phyloP scores from a whole-genome alignment of 2,329 filamentous ascomycete species.

The Botrytis squamosa region DNA sequence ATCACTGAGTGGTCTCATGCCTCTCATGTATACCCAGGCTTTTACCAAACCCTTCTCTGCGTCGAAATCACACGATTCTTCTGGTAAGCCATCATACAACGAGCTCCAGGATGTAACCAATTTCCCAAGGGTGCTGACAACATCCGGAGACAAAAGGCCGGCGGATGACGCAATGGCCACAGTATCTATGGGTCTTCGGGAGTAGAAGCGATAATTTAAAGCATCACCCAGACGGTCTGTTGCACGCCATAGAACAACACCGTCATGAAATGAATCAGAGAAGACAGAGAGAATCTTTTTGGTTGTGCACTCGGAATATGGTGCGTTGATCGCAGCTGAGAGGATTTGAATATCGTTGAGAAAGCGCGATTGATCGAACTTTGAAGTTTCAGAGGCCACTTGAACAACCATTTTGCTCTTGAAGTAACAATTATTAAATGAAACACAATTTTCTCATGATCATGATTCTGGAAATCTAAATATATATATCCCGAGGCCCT shows the following conservation, averaged over 20 bases:
- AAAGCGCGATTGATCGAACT: neutral
- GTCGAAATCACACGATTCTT: constrained; percentile 21
- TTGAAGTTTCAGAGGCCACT: neutral
- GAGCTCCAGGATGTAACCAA: neutral
- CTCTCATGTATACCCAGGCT: constrained; percentile 16
- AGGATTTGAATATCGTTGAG: neutral
- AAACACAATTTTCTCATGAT: too few relatives aligned
- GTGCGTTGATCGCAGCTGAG: constrained; percentile 4
- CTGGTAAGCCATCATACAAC: constrained; percentile 1
- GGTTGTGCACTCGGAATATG: constrained; percentile 1
- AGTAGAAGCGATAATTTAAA: constrained; percentile 20
- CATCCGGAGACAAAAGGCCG: neutral
- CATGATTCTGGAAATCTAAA: neutral
- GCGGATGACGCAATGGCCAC: neutral
- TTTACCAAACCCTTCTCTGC: constrained; percentile 15
- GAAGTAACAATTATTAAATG: neutral
- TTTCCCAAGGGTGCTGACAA: neutral
- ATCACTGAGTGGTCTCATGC: constrained; percentile 14
- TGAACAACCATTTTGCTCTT: neutral
- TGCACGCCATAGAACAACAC: constrained; percentile 12
- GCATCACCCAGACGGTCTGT: constrained; percentile 11
- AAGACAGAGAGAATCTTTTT: neutral
- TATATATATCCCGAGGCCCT: neutral
- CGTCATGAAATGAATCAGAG: neutral
- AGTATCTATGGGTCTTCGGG: constrained; percentile 14